A percentile compares a stretch with the other conserved stretches of the same genome.
phyloP scores from a whole-genome alignment of 306 rosid species.

The Vicia villosa region DNA sequence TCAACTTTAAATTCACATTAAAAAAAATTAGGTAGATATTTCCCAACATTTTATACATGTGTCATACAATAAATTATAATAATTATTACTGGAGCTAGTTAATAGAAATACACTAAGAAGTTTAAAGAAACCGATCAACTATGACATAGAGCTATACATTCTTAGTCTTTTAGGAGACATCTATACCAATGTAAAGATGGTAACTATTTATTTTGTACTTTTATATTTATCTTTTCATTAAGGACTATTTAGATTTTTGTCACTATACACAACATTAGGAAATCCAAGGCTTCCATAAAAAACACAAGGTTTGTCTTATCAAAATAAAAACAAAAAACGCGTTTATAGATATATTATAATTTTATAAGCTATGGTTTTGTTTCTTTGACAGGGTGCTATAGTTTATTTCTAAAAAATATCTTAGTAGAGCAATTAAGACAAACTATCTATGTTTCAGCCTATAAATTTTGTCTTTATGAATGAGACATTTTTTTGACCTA shows the following conservation, averaged over 20 bases:
- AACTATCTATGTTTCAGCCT: conserved; percentile 30
- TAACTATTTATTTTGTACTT: background rate
- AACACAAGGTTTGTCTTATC: background rate
- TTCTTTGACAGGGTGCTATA: too few species aligned
- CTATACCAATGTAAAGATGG: background rate
- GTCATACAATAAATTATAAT: too few species aligned
- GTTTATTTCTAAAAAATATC: background rate
- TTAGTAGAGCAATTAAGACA: conserved; percentile 32
- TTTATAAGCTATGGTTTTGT: too few species aligned
- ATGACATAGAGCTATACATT: background rate
- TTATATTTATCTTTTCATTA: too few species aligned
- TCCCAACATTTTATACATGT: too few species aligned
- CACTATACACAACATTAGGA: background rate
- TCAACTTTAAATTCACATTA: too few species aligned
- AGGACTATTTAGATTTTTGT: too few species aligned
- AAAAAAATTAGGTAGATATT: too few species aligned
- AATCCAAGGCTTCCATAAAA: too few species aligned
- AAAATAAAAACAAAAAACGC: background rate
- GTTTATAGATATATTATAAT: too few species aligned
- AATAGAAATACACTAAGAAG: background rate
- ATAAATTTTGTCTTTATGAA: conserved; percentile 40
- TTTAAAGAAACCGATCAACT: background rate
- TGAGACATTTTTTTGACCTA: conserved; percentile 38
- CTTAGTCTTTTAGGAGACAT: background rate
- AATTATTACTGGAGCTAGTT: too few species aligned